Evolutionary conservation across 345 rosid species (phyloP), one percentile per base, ranked within the genome.

Genomic region (Eucalyptus cloeziana): DNA sequence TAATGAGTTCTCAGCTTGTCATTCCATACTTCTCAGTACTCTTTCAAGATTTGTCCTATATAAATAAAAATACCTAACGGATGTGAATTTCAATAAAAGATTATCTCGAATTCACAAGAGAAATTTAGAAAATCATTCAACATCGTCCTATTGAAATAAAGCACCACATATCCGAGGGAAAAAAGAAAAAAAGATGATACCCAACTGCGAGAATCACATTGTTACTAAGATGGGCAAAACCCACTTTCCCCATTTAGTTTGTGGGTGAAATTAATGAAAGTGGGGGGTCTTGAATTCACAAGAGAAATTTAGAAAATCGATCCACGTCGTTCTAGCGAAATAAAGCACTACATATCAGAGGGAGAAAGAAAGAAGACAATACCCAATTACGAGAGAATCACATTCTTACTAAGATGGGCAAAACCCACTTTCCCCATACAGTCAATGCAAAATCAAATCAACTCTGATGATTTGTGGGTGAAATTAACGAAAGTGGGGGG

Each of bases 301-400:
- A 37, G 45, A 71, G 45, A 71, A 33, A 33, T 16, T 17, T 17
- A 17, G 44, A 33, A 60, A 30, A 60, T 60, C 2, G 0, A 12
- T 30, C 7, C 0, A 27, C 4, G 0, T 3, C 0, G 2, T 27
- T 7, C 2, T 13, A 8, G 13, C 2, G 2, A 6, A 60, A 60
- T 3, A 60, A 27, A 60, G 16, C 16, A 60, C 69, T 30, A 27
- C 62, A 24, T 24, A 22, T 54, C 1, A 30, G 3, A 16, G 8
- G 54, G 71, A 14, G 17, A n/a, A 64, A 64, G 31, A 22, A 22
- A 58, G 8, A 25, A 67, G 79, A 2, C 40, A 16, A 31, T 15
- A 31, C 19, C 40, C 22, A 69, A 31, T 69, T 8, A 43, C 3
- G 56, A 52, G 24, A 17, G 22, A 11, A 21, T 40, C 47, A 21